A percentile compares a stretch with the other conserved stretches of the same genome.
Conservation (phyloP, 2,329 filamentous ascomycete species). For the Magnaporthiopsis poae region DNA sequence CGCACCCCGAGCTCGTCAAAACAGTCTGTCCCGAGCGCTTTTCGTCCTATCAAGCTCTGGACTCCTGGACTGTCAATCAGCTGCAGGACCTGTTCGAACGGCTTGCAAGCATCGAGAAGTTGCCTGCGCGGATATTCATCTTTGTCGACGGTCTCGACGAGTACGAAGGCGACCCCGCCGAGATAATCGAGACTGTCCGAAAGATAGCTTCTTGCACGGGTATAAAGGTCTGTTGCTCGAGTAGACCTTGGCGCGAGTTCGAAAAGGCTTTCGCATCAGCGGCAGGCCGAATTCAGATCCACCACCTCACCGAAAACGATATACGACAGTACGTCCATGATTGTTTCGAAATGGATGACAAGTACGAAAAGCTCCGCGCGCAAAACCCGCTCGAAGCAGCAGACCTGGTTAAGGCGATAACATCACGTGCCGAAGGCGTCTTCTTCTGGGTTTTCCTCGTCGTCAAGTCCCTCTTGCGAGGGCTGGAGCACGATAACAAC, state of each 20-base stretch:
- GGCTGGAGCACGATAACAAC: conserved; percentile 9
- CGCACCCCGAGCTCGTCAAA: conserved; percentile 14
- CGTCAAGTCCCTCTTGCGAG: conserved; percentile 10
- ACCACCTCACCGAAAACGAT: conserved; percentile 13
- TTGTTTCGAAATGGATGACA: conserved; percentile 1
- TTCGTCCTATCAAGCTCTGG: not conserved
- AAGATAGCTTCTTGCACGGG: conserved; percentile 4
- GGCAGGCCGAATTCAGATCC: conserved; percentile 10
- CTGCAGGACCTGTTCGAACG: not conserved
- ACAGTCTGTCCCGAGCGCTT: conserved; percentile 1
- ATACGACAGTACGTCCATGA: conserved; percentile 11
- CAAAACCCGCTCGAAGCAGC: not conserved
- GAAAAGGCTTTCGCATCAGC: conserved; percentile 10
- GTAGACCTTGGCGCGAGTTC: conserved; percentile 19
- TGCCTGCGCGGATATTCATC: conserved; percentile 12
- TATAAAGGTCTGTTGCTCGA: conserved; percentile 23
- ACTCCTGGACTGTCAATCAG: conserved; percentile 5
- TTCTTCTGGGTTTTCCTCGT: conserved; percentile 13
- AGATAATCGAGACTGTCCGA: conserved; percentile 9
- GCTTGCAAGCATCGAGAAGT: not conserved
- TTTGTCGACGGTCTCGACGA: conserved; percentile 20
- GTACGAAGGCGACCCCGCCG: conserved; percentile 10
- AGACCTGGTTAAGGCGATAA: conserved; percentile 9
- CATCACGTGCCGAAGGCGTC: conserved; percentile 12
- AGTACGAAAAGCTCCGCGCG: not conserved